These are phyloP conservation scores for Elsinoe necatrix DNA, from an alignment of 2,329 filamentous ascomycete genomes.

Conservation along the genomic window DNA sequence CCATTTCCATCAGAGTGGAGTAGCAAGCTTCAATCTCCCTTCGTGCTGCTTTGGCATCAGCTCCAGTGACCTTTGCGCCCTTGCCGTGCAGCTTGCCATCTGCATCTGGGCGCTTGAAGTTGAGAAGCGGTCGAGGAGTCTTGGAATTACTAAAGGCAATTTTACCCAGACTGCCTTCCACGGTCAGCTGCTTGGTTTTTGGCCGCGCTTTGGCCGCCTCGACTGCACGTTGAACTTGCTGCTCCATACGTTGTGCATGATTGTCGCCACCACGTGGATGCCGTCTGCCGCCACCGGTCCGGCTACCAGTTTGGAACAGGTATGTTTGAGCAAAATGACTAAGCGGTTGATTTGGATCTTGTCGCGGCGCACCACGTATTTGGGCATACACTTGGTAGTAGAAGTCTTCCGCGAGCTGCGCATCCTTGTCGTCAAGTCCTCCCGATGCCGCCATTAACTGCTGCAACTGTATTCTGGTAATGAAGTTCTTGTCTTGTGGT, in stretches of 20 bases:
- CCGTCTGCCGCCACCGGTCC: slow-evolving; percentile 64
- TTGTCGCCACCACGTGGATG: slow-evolving; percentile 83
- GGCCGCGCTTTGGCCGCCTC: slow-evolving; percentile 96
- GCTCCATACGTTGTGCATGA: slow-evolving; percentile 97
- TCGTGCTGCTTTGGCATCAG: slow-evolving; percentile 74
- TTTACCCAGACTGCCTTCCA: slow-evolving; percentile 92
- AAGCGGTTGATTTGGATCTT: slow-evolving; percentile 84
- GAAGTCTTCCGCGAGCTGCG: slow-evolving; percentile 82
- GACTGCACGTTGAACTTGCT: slow-evolving; percentile 93
- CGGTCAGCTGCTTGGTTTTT: slow-evolving; percentile 94
- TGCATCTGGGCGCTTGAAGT: slow-evolving; percentile 78
- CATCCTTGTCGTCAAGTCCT: slow-evolving; percentile 73
- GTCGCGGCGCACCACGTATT: slow-evolving; percentile 79
- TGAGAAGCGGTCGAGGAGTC: slow-evolving; percentile 87
- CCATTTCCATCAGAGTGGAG: slow-evolving; percentile 79
- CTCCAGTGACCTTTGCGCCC: slow-evolving; percentile 46
- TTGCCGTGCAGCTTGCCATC: slow-evolving; percentile 48
- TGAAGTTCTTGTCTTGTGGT: slow-evolving; percentile 98
- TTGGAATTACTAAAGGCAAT: slow-evolving; percentile 99
- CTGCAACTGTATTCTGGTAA: slow-evolving; percentile 93
- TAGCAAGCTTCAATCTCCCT: slow-evolving; percentile 86
- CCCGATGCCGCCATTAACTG: slow-evolving; percentile 90
- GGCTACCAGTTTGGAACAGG: slow-evolving; percentile 84
- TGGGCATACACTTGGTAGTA: slow-evolving; percentile 98
- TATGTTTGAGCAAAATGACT: slow-evolving; percentile 98